Base-by-base conservation (phyloP, 2,329 filamentous ascomycete species). In the Plectosphaerella cucumerina region DNA sequence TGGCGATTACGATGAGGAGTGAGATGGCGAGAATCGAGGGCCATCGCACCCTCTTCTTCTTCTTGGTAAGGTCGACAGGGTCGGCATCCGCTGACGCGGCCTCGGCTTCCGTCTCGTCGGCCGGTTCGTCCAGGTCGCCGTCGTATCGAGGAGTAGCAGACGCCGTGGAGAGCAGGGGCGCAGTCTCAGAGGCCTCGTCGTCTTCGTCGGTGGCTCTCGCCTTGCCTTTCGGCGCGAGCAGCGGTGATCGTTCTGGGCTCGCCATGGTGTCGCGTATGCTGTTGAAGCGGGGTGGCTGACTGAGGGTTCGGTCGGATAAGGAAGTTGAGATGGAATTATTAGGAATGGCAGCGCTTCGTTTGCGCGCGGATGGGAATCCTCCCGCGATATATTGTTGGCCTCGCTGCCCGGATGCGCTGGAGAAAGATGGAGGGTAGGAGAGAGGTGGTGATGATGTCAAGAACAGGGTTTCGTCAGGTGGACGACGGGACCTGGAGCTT, bases 11-110 rank as follows among this genome's bases (percentile, higher is more conserved):
- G 46, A 80, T 87, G 9, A 97, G 71, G 2, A 87, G 51, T 1
- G 78, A 59, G 54, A 96, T 81, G 26, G 92, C 87, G 35, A 95
- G 76, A 31, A 90, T 74, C 35, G 87, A 93, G 9, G 90, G 86
- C 90, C 90, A 96, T 71, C 85, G 75, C 57, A 75, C 72, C 56
- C 62, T 56, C 6, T 60, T 58, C n/a, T 55, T 53, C 17, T 63
- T 62, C 23, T 56, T 39, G 2, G 57, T 51, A 33, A 58, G 51
- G 35, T 50, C 54, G 47, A 44, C 37, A 20, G 52, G 33, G 42
- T 56, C 53, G 20, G 56, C 58, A 42, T 50, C 14, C 15, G 60
- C 61, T 10, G 51, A 48, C 14, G 54, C 47, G 23, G 26, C 26
- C 26, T 31, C 26, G 26, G 26, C 26, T 31, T 31, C 26, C 46